Evolutionary conservation across 306 rosid genomes (phyloP), one percentile per base, ranked within the genome.

Genomic region (Vachellia pachyceras): DNA sequence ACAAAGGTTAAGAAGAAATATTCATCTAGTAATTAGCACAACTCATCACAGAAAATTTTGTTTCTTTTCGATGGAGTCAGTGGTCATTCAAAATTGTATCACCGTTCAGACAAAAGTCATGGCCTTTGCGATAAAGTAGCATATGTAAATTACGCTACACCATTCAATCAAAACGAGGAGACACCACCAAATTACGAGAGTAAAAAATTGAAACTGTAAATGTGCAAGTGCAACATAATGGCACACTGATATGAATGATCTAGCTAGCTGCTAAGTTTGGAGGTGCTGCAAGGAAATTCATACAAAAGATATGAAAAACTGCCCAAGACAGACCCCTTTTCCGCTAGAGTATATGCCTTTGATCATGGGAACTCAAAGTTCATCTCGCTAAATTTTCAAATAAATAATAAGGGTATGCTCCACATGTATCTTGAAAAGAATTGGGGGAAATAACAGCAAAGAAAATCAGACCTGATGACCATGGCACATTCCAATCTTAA

Each of bases 401-500:
- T 40, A 35, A 73, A 61, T 60, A 44, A 58, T 66, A 37, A 55
- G 54, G 23, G 68, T 15, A 25, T 47, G 58, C 41, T 67, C 77
- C 29, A 0, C 44, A 17, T 77, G 57, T 77, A 78, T 39, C 63
- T 82, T 46, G 39, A 71, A 73, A 68, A 11, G 29, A 60, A 92
- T n/a, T 22, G 29, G 2, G 79, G 41, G n/a, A 57, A 35, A 33
- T 39, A 14, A 37, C 11, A 54, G 10, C n/a, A 78, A 61, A 33
- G 40, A 12, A 61, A 29, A 29, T 12, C 35, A 46, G 70, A 95
- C 99, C 98, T 93, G 99, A 91, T 95, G 99, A 80, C 99, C 99
- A 87, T 95, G 99, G 78, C 99, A 93, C 8, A 95, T 50, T 81
- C 99, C 99, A 78, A 95, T 84, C 91, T 95, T 95, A 87, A 95